phyloP scores from a whole-genome alignment of 1,284 basidiomycete species.

The Laetiporus sulphureus region DNA sequence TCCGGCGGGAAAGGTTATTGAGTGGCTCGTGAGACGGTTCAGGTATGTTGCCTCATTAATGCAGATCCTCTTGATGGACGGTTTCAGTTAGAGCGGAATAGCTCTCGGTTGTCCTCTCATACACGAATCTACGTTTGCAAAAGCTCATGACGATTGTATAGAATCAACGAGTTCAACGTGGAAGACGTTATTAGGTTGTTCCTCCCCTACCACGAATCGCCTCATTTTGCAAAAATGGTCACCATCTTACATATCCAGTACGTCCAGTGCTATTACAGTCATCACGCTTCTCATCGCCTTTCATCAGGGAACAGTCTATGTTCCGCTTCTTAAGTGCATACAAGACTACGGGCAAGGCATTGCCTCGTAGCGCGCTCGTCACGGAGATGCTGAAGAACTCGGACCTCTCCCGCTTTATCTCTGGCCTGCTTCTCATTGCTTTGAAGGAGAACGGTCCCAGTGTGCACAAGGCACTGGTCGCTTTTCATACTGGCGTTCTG shows the following conservation, averaged over 20 bases:
- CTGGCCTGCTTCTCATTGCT: conserved; percentile 55
- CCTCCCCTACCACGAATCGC: conserved; percentile 92
- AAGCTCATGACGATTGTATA: conserved; percentile 25
- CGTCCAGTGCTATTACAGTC: conserved; percentile 19
- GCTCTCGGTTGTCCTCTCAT: not conserved
- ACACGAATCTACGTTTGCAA: not conserved
- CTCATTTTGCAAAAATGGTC: conserved; percentile 92
- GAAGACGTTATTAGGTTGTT: conserved; percentile 77
- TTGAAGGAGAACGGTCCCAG: conserved; percentile 39
- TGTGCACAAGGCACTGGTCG: conserved; percentile 69
- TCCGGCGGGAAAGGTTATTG: conserved; percentile 83
- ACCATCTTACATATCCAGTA: conserved; percentile 78
- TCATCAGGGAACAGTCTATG: conserved; percentile 35
- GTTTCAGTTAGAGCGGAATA: not conserved
- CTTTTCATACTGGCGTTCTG: conserved; percentile 80
- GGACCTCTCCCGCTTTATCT: conserved; percentile 70
- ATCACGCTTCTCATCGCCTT: not conserved
- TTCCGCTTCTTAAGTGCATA: conserved; percentile 71
- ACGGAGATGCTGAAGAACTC: conserved; percentile 65
- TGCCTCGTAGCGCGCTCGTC: conserved; percentile 66
- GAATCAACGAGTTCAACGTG: conserved; percentile 92
- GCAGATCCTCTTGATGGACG: not conserved
- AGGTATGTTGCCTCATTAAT: conserved; percentile 44
- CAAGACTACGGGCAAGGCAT: conserved; percentile 64
- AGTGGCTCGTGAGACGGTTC: conserved; percentile 94